These are phyloP conservation scores for Geranium rotundifolium DNA, from an alignment of 345 rosid genomes.

Conservation along the genomic window DNA sequence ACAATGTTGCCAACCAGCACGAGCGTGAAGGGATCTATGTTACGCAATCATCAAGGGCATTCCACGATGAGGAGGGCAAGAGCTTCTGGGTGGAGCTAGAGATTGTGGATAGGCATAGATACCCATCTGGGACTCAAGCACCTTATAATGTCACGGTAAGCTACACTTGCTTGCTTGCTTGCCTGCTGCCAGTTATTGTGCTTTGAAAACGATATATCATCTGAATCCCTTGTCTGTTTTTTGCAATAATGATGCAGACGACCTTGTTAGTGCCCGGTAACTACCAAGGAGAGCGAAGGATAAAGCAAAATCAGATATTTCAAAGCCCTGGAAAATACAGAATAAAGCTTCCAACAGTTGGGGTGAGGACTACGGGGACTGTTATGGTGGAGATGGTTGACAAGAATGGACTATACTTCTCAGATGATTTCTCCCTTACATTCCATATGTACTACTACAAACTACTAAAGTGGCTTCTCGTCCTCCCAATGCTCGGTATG, in stretches of 20 bases:
- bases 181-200: no score
- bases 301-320: constrained; percentile 55
- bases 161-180: constrained; percentile 2
- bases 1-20: constrained; percentile 56
- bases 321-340: constrained; percentile 64
- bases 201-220: no score
- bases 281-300: constrained; percentile 81
- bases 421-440: constrained; percentile 90
- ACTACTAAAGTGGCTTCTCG: constrained; percentile 93
- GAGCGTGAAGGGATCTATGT: constrained; percentile 76
- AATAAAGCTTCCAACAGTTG: constrained; percentile 78
- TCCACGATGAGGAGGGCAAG: constrained; percentile 99
- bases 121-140: constrained; percentile 82
- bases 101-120: constrained; percentile 76
- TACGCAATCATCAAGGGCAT: constrained; percentile 77
- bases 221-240: not conserved
- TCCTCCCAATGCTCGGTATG: constrained; percentile 97
- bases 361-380: constrained; percentile 85
- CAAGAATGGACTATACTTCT: constrained; percentile 82
- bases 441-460: constrained; percentile 97
- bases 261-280: constrained; percentile 89
- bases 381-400: constrained; percentile 94
- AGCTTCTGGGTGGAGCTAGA: constrained; percentile 94
- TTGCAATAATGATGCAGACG: constrained; percentile 37
- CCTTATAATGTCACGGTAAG: constrained; percentile 95